Base-by-base conservation (phyloP, 768 basidiomycete species). In the Rhizopogon vesiculosus region DNA sequence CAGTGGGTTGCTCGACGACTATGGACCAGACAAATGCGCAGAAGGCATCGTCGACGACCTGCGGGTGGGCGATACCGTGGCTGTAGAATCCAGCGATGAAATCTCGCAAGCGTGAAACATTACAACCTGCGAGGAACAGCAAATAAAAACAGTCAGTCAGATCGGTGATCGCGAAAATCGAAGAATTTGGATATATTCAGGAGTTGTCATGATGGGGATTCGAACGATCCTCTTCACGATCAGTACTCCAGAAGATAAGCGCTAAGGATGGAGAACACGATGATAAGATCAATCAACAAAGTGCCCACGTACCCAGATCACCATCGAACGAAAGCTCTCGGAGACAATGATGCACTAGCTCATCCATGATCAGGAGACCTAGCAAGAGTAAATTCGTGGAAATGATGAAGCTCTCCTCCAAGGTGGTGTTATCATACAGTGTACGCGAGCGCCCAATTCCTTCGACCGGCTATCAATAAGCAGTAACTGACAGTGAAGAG, bases 281-380 rank as follows among this genome's bases (percentile, higher is more conserved):
- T 10, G 19, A 25, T 7, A 22, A 40, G 43, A 56, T 15, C 22
- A 7, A 22, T 51, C 12, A 38, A 44, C 29, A 16, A 25, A 25
- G 45, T 12, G 35, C 25, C 28, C 10, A 80, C 87, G 76, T 69
- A 94, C 93, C 93, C 42, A 91, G 76, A 67, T 94, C 91, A 5
- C 93, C 93, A 64, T 94, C 92, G 70, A 93, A 94, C 5, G 93
- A 84, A 31, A 96, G 77, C 69, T 96, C 91, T 40, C 87, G 86
- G 38, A 93, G 78, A 66, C 89, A 89, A 66, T 92, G 86, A 64
- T 87, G 85, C 40, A 95, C 73, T 43, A 96, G 83, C 65, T 92
- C 87, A 67, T 95, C 93, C 87, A 95, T 93, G 19, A 25, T 49
- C 35, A 38, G 19, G 46, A 38, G 46, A 22, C 19, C 9, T 19